Evolutionary conservation across 768 basidiomycete species (phyloP).

Genomic region (Trametes cinnabarina): DNA sequence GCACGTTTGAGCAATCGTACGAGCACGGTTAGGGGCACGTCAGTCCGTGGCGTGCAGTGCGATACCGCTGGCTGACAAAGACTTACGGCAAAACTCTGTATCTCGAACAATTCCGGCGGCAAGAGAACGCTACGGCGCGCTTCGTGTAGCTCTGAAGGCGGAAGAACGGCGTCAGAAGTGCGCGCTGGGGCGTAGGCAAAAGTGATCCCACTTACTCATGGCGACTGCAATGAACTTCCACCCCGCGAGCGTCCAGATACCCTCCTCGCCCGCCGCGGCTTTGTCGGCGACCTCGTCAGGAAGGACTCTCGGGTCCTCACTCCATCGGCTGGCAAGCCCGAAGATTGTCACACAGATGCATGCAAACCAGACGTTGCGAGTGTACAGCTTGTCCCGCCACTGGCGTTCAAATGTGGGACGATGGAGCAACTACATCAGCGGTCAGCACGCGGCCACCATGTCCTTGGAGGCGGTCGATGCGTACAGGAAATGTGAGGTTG

Average conservation of each 20-base stretch:
- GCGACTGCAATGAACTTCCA: constrained; percentile 59
- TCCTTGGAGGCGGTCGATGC: background rate
- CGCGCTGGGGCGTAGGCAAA: background rate
- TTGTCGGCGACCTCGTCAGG: constrained; percentile 18
- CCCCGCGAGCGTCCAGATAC: constrained; percentile 54
- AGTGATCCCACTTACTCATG: constrained; percentile 40
- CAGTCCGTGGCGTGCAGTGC: background rate
- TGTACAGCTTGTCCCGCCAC: constrained; percentile 18
- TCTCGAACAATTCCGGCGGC: constrained; percentile 59
- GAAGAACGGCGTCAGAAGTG: constrained; percentile 1
- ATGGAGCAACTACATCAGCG: constrained; percentile 17
- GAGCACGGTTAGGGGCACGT: background rate
- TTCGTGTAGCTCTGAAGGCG: constrained; percentile 47
- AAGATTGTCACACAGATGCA: constrained; percentile 31
- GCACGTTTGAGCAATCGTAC: background rate
- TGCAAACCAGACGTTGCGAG: constrained; percentile 30
- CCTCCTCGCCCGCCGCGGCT: constrained; percentile 26
- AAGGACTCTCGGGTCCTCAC: constrained; percentile 29
- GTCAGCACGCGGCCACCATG: background rate
- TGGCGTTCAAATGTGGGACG: constrained; percentile 25
- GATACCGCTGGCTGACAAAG: constrained; percentile 14
- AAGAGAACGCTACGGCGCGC: constrained; percentile 50
- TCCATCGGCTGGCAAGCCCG: constrained; percentile 30
- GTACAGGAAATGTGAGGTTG: constrained; percentile 55
- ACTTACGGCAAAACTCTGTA: constrained; percentile 55